Conservation (phyloP, 2,329 filamentous ascomycete species). For the Fusarium sp. region DNA sequence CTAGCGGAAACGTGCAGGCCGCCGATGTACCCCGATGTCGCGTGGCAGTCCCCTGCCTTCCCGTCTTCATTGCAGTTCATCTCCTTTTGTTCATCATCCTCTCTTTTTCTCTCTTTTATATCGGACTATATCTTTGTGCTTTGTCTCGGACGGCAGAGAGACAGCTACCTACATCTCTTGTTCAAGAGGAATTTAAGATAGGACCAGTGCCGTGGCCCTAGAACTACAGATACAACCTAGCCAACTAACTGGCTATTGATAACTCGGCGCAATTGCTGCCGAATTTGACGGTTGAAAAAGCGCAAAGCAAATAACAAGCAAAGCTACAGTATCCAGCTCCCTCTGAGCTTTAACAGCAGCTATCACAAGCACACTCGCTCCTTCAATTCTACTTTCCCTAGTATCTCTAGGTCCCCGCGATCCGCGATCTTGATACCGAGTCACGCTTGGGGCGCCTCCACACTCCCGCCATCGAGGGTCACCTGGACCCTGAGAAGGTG, state of each 20-base stretch:
- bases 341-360: neutral
- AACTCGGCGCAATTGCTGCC: slow-evolving; percentile 35
- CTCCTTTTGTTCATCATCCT: neutral
- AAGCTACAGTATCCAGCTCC: slow-evolving; percentile 7
- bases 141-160: neutral
- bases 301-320: slow-evolving; percentile 12
- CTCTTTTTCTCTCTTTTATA: neutral
- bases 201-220: neutral
- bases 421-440: slow-evolving; percentile 38
- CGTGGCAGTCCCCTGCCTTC: slow-evolving; percentile 19
- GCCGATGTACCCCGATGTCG: slow-evolving; percentile 20
- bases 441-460: slow-evolving; percentile 42
- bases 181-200: neutral
- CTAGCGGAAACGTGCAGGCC: slow-evolving; percentile 5
- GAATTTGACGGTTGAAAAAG: slow-evolving; percentile 28
- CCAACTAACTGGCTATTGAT: slow-evolving; percentile 11
- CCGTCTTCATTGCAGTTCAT: slow-evolving; percentile 2
- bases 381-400: neutral
- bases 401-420: neutral
- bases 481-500: slow-evolving; percentile 45
- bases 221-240: neutral
- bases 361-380: neutral
- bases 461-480: slow-evolving; percentile 33
- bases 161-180: neutral
- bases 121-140: neutral